A percentile compares a stretch with the other conserved stretches of the same genome.
These are phyloP conservation scores for Salinomyces thailandicus DNA, from an alignment of 2,329 filamentous ascomycete genomes.

Conservation along the genomic window DNA sequence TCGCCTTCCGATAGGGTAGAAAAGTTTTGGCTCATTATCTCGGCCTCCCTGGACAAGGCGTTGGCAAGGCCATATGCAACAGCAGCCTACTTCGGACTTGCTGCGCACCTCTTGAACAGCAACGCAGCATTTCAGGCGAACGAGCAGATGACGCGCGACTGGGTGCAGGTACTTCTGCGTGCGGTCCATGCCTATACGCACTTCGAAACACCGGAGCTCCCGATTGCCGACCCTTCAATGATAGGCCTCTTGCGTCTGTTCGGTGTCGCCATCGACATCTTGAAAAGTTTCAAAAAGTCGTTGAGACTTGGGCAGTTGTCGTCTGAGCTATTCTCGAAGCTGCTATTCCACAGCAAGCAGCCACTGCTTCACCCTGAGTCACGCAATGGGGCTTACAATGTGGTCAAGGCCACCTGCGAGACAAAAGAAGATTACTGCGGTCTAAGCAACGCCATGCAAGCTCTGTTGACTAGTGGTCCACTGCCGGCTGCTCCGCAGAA, in stretches of 20 bases:
- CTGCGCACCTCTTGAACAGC: slow-evolving; percentile 9
- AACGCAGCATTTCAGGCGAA: slow-evolving; percentile 9
- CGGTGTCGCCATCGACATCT: slow-evolving; percentile 20
- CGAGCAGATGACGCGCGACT: slow-evolving; percentile 12
- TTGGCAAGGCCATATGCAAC: slow-evolving; percentile 6
- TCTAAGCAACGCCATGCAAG: background rate
- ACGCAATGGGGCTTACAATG: slow-evolving; percentile 14
- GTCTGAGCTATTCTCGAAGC: slow-evolving; percentile 12
- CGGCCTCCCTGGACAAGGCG: slow-evolving; percentile 14
- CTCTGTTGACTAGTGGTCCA: background rate
- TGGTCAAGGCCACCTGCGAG: slow-evolving; percentile 16
- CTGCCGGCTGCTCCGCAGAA: slow-evolving; percentile 3
- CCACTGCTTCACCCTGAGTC: slow-evolving; percentile 13
- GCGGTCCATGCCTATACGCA: slow-evolving; percentile 16
- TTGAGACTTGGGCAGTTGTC: slow-evolving; percentile 16
- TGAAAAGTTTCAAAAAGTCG: slow-evolving; percentile 23
- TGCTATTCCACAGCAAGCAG: slow-evolving; percentile 19
- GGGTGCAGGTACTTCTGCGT: slow-evolving; percentile 10
- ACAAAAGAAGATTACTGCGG: slow-evolving; percentile 9
- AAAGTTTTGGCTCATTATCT: slow-evolving; percentile 15
- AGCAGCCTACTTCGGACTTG: slow-evolving; percentile 15
- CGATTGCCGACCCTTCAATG: slow-evolving; percentile 15
- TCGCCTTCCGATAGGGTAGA: slow-evolving; percentile 9
- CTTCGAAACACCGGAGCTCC: slow-evolving; percentile 14
- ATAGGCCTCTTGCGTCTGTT: slow-evolving; percentile 31